Evolutionary conservation across 1,139 yeast genomes (phyloP), one percentile per base, ranked within the genome.

Genomic region (Blastobotrys ciferrii): DNA sequence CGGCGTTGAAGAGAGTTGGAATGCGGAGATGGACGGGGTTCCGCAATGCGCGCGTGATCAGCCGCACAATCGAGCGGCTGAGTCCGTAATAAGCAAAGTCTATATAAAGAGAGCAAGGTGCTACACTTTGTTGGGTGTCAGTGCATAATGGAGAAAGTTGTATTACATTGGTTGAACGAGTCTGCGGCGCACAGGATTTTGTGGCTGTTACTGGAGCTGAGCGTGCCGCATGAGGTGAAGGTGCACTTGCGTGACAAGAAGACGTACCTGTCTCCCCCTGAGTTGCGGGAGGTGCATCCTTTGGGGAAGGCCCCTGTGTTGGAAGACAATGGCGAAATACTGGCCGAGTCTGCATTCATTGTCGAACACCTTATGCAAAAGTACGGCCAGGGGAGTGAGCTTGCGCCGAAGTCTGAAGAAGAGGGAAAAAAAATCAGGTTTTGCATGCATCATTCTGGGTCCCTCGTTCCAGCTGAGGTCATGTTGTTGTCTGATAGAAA

Each of bases 341-440:
- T 58, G 46, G 61, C 60, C 4, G 53, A 55, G 46, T 53, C 58
- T 56, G 81, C 73, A 31, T 64, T 80, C 38, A 73, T 71, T 52
- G 70, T 75, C 36, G 72, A 78, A 7, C 83, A 80, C 56, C 82
- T 83, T 5, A 61, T 76, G 25, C 84, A 84, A 1, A 78, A 78
- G 58, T 68, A 1, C 86, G 87, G 47, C 28, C 18, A 43, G 0
- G 63, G 80, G 3, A 61, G 80, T 41, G 68, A 80, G 30, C 67
- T 43, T 53, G 58, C 49, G 46, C 60, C 52, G 15, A 50, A 44
- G 50, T 48, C 28, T 23, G 48, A 23, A 4, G 67, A 66, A 14
- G 71, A 69, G 14, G 64, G 64, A 51, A 63, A 68, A 15, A 35
- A 33, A 15, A 75, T 73, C 28, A 78, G 76, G 52, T 78, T 74